phyloP scores from a whole-genome alignment of 495 filamentous ascomycete genomes.

The Penicillium malachiteum region DNA sequence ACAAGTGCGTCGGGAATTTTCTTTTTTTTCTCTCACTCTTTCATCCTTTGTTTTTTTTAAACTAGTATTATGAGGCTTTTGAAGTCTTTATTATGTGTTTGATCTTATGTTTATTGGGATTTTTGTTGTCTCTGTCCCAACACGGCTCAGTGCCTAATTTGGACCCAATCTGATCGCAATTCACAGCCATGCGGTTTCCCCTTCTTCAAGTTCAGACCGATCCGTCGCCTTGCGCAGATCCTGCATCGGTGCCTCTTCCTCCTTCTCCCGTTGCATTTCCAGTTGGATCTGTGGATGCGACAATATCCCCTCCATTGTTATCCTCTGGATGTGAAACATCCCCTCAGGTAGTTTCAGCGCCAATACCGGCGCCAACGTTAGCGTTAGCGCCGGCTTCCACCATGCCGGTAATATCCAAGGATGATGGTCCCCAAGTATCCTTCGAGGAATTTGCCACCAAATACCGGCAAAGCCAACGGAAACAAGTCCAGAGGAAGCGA shows the following conservation, averaged over 20 bases:
- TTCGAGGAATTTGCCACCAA: conserved; percentile 46
- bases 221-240: conserved; percentile 25
- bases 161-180: conserved; percentile 23
- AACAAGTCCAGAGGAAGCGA: conserved; percentile 39
- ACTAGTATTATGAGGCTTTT: conserved; percentile 5
- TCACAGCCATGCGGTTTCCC: conserved; percentile 29
- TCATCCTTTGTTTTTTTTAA: not conserved
- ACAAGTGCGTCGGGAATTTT: conserved; percentile 33
- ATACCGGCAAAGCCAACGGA: conserved; percentile 45
- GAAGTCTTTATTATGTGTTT: conserved; percentile 3
- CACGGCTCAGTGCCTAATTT: conserved; percentile 16
- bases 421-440: conserved; percentile 32
- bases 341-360: conserved; percentile 21
- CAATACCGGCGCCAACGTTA: conserved; percentile 15
- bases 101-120: not conserved
- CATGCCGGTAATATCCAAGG: conserved; percentile 11
- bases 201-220: conserved; percentile 20
- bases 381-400: conserved; percentile 7
- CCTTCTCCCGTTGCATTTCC: conserved; percentile 27
- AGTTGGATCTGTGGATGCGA: conserved; percentile 9
- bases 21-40: not conserved
- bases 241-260: conserved; percentile 26
- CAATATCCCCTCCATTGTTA: conserved; percentile 4
- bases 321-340: conserved; percentile 7
- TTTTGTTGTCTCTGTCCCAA: not conserved